Evolutionary conservation across 345 rosid species (phyloP).

Genomic region (Lagerstroemia speciosa): DNA sequence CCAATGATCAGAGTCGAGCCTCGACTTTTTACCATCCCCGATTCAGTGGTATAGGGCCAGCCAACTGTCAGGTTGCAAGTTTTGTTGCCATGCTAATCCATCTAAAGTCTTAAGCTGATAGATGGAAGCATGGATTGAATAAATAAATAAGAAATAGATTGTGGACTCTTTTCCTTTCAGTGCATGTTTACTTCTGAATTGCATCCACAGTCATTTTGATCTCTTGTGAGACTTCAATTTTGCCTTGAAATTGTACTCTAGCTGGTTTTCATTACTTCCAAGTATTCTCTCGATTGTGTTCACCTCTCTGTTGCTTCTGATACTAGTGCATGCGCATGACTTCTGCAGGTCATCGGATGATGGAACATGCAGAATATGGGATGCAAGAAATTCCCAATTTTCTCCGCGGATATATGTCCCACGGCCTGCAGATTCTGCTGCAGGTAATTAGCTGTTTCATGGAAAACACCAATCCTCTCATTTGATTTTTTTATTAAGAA

Average conservation of each 20-base stretch:
- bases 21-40: background rate
- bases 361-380: constrained; percentile 99
- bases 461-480: background rate
- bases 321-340: background rate
- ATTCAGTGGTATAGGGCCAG: background rate
- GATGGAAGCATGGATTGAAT: background rate
- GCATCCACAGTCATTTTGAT: background rate
- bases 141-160: background rate
- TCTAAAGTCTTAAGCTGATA: background rate
- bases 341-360: constrained; percentile 90
- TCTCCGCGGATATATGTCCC: constrained; percentile 77
- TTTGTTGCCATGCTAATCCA: background rate
- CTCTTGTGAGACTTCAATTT: background rate
- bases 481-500: background rate
- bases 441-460: constrained; percentile 41
- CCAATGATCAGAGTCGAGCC: background rate
- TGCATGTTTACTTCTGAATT: background rate
- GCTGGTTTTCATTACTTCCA: background rate
- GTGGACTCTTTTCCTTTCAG: background rate
- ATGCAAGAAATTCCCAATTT: constrained; percentile 65
- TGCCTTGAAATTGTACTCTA: background rate
- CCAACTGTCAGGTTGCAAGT: background rate
- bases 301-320: constrained; percentile 3
- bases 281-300: background rate
- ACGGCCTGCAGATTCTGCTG: constrained; percentile 51